These are phyloP conservation scores for Magnolia changhungtana DNA, from an alignment of 164 flowering plant genomes.

Conservation along the genomic window DNA sequence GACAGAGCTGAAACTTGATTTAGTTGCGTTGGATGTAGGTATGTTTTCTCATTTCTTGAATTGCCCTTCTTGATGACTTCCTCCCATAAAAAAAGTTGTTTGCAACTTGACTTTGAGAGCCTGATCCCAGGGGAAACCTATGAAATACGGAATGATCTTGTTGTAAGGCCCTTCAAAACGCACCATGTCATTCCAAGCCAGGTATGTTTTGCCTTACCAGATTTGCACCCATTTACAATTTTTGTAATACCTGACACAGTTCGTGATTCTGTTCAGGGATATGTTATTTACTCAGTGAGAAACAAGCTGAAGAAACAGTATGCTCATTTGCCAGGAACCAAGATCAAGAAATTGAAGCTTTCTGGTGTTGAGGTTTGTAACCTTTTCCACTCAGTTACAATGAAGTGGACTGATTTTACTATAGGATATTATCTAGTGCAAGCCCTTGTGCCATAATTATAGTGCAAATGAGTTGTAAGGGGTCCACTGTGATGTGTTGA, in stretches of 20 bases:
- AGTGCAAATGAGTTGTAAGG: too few relatives aligned
- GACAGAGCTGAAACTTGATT: constrained; percentile 67
- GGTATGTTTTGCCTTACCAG: constrained; percentile 37
- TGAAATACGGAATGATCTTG: constrained; percentile 85
- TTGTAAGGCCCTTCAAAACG: constrained; percentile 83
- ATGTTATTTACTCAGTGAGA: constrained; percentile 75
- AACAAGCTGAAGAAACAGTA: constrained; percentile 88
- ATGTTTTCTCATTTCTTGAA: constrained; percentile 16
- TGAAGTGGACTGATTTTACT: neutral
- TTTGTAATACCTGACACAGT: neutral
- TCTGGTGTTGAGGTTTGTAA: constrained; percentile 84
- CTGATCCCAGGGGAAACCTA: constrained; percentile 76
- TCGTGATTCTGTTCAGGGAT: constrained; percentile 57
- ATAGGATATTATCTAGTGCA: neutral
- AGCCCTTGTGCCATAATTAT: too few relatives aligned
- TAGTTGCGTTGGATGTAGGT: constrained; percentile 90
- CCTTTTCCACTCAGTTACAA: neutral
- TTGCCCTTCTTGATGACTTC: neutral
- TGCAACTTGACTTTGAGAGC: neutral
- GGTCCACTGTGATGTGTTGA: too few relatives aligned
- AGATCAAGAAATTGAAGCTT: constrained; percentile 84
- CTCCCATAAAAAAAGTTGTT: neutral
- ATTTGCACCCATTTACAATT: neutral
- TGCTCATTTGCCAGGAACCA: constrained; percentile 75
- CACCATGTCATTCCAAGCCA: constrained; percentile 96